Evolutionary conservation across 2,329 filamentous ascomycete genomes (phyloP).

Genomic region (Scleromitrula shiraiana): DNA sequence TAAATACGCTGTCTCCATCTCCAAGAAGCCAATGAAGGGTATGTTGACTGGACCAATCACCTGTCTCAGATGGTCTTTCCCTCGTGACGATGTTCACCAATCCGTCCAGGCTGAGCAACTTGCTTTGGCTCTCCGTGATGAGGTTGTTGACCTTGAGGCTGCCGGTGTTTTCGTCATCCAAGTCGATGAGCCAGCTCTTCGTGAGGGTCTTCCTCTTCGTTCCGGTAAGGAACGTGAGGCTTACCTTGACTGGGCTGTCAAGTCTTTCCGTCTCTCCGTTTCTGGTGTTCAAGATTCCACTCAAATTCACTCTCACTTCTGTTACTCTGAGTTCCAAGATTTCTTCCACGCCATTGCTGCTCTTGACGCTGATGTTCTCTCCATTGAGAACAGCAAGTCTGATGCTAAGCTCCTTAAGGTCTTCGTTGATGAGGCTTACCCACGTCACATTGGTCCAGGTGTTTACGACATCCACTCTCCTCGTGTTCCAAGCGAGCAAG

Average conservation of each 20-base stretch:
- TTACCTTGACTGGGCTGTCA: constrained; percentile 95
- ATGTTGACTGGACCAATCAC: constrained; percentile 99
- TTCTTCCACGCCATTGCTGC: constrained; percentile 99
- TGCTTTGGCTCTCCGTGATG: constrained; percentile 93
- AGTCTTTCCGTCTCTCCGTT: constrained; percentile 94
- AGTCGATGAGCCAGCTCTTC: constrained; percentile 97
- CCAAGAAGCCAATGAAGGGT: constrained; percentile 99
- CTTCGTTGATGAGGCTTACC: constrained; percentile 95
- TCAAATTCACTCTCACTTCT: constrained; percentile 99
- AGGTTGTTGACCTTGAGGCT: constrained; percentile 95
- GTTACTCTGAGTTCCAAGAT: constrained; percentile 99
- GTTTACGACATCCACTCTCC: constrained; percentile 99
- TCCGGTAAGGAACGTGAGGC: constrained; percentile 88
- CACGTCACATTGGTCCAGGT: constrained; percentile 96
- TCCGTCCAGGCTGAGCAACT: constrained; percentile 98
- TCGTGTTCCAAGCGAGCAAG: constrained; percentile 91
- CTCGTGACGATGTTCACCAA: constrained; percentile 98
- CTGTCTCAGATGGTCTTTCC: constrained; percentile 99
- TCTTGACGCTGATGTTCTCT: constrained; percentile 94
- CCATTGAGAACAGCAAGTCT: constrained; percentile 99
- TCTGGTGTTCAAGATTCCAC: constrained; percentile 90
- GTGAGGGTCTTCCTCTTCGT: constrained; percentile 97
- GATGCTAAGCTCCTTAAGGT: constrained; percentile 98
- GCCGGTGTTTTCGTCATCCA: constrained; percentile 97
- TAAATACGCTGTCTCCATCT: constrained; percentile 93